A percentile compares a stretch with the other conserved stretches of the same genome.
Evolutionary conservation across 495 filamentous ascomycete species (phyloP).

Genomic region (Chlorociboria aeruginascens): DNA sequence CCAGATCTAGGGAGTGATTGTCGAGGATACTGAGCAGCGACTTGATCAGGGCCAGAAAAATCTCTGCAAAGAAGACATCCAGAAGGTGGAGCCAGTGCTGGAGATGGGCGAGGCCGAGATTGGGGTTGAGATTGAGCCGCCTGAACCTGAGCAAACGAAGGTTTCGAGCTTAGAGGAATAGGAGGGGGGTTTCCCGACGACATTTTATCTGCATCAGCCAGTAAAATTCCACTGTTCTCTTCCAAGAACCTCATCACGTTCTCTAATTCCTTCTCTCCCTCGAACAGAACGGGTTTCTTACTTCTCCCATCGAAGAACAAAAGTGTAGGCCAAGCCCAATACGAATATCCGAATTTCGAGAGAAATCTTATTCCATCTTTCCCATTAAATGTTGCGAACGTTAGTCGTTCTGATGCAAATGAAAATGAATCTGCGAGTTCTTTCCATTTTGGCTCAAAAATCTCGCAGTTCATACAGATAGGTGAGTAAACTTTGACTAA

Average conservation of each 20-base stretch:
- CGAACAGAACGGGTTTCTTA: background rate
- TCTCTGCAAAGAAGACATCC: slow-evolving; percentile 75
- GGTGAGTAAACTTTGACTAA: slow-evolving; percentile 15
- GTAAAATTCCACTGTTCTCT: slow-evolving; percentile 7
- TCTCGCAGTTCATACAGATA: slow-evolving; percentile 11
- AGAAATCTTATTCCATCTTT: slow-evolving; percentile 5
- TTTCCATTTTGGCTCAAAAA: slow-evolving; percentile 14
- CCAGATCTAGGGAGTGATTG: slow-evolving; percentile 44
- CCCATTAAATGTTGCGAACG: slow-evolving; percentile 9
- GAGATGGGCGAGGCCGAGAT: slow-evolving; percentile 10
- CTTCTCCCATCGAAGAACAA: slow-evolving; percentile 13
- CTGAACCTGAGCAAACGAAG: slow-evolving; percentile 29
- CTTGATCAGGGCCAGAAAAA: slow-evolving; percentile 67
- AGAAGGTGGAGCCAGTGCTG: slow-evolving; percentile 19
- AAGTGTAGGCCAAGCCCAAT: slow-evolving; percentile 5
- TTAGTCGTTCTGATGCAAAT: slow-evolving; percentile 13
- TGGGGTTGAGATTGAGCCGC: slow-evolving; percentile 18
- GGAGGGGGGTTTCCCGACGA: slow-evolving; percentile 28
- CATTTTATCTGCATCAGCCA: slow-evolving; percentile 6
- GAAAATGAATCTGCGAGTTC: slow-evolving; percentile 12
- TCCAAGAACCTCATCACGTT: slow-evolving; percentile 12
- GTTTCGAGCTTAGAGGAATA: slow-evolving; percentile 33
- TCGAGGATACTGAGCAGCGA: slow-evolving; percentile 67
- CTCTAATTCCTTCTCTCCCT: slow-evolving; percentile 1
- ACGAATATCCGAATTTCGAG: background rate